Conservation (phyloP, 2,329 filamentous ascomycete species). For the Thermomyces lanuginosus region DNA sequence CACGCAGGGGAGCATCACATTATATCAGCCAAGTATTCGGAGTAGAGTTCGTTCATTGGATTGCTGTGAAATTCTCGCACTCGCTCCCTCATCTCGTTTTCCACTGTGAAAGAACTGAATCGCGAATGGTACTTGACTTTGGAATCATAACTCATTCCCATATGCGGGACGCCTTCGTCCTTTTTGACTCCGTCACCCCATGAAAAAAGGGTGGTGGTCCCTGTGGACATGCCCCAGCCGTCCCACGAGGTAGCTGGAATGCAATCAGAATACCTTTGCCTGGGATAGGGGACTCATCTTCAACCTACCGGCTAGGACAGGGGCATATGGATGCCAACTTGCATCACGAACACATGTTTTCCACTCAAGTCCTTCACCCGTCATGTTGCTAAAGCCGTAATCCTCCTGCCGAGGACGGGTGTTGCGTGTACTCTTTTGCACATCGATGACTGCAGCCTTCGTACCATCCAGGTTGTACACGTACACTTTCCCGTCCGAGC, state of each 20-base stretch:
- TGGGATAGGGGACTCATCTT: not conserved
- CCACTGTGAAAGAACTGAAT: too few species aligned
- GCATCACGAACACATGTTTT: conserved; percentile 71
- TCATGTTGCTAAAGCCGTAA: conserved; percentile 36
- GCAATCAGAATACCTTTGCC: not conserved
- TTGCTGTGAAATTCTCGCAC: conserved; percentile 1
- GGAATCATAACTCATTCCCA: conserved; percentile 46
- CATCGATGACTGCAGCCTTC: conserved; percentile 59
- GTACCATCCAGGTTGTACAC: conserved; percentile 92
- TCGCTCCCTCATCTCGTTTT: conserved; percentile 19
- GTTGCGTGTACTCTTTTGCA: conserved; percentile 50
- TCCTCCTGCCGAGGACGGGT: conserved; percentile 42
- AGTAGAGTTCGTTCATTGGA: not conserved
- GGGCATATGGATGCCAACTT: conserved; percentile 76
- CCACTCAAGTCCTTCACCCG: conserved; percentile 44
- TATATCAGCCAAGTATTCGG: too few species aligned
- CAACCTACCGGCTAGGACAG: conserved; percentile 51
- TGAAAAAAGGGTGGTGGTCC: conserved; percentile 62
- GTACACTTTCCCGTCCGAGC: conserved; percentile 74
- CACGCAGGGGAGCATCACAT: too few species aligned
- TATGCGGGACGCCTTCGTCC: conserved; percentile 46
- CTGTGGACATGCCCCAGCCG: conserved; percentile 53
- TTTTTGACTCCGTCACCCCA: conserved; percentile 51
- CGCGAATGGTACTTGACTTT: conserved; percentile 36
- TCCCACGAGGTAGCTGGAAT: conserved; percentile 62